Evolutionary conservation across 352 stramenopile genomes (phyloP), one percentile per base, ranked within the genome.

Genomic region (Elongisporangium undulatum): DNA sequence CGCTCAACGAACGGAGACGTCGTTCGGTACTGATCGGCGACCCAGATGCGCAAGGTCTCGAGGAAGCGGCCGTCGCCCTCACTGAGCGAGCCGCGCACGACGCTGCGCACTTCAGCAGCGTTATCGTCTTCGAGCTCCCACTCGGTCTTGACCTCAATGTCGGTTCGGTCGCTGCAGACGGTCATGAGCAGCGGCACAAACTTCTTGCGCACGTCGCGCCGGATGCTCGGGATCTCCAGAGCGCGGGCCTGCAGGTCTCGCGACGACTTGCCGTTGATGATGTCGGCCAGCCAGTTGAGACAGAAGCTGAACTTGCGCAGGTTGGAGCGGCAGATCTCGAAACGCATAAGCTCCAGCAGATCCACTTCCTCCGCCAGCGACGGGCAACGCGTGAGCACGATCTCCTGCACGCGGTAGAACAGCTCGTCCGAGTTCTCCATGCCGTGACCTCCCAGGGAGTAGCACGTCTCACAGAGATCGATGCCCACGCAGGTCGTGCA

Each of bases 241-340:
- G 85, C 82, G 15, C 82, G 81, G 2, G 82, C 85, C 55, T 92
- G 81, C 17, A 94, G 61, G 41, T 94, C 82, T 39, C 73, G 71
- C 2, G 80, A 91, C 17, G 68, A 78, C 67, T 90, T 90, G 62
- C 85, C 85, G 59, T 85, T 88, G 52, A 94, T 64, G 51, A 94
- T 89, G 58, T 94, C 85, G 45, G 82, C 82, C 23, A 94, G 65
- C 85, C 85, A 94, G 56, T 92, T 90, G 59, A 91, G 72, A 23
- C 82, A 89, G 55, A 94, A 94, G 45, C 68, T 89, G 54, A 92
- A 94, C 64, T 94, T 94, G 64, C 85, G 85, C 59, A 94, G 56
- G 45, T 91, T 94, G n/a, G 78, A 89, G 51, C 82, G 79, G 48
- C 85, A 94, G 54, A 94, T 94, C 64, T 94, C 85, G 58, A 92